These are phyloP conservation scores for Penicillium sp. DNA, from an alignment of 2,329 filamentous ascomycete species.

Conservation along the genomic window DNA sequence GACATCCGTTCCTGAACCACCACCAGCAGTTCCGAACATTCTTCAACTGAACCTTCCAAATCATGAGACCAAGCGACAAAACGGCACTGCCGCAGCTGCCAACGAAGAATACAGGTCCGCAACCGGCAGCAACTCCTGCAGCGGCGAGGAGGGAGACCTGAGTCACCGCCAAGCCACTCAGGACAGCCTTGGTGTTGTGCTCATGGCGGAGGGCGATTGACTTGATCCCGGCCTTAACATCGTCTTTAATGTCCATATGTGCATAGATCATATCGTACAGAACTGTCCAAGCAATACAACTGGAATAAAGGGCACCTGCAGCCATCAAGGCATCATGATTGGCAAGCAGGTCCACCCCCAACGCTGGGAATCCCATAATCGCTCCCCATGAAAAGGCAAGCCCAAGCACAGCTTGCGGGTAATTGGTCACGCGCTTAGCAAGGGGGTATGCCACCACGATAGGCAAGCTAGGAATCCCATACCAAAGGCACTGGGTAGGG, in stretches of 20 bases:
- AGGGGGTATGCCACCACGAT: slow-evolving; percentile 50
- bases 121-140: slow-evolving; percentile 48
- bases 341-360: slow-evolving; percentile 45
- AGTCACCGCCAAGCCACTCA: slow-evolving; percentile 39
- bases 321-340: slow-evolving; percentile 36
- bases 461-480: slow-evolving; percentile 43
- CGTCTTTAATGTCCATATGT: slow-evolving; percentile 52
- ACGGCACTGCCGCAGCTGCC: slow-evolving; percentile 58
- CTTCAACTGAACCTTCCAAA: slow-evolving; percentile 56
- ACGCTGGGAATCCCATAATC: slow-evolving; percentile 47
- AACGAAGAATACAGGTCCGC: slow-evolving; percentile 58
- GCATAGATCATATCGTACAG: slow-evolving; percentile 53
- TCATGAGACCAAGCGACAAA: slow-evolving; percentile 56
- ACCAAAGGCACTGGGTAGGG: slow-evolving; percentile 41
- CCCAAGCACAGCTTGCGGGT: slow-evolving; percentile 52
- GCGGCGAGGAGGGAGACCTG: slow-evolving; percentile 44
- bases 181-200: slow-evolving; percentile 44
- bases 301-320: slow-evolving; percentile 44
- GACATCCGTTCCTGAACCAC: slow-evolving; percentile 63
- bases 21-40: slow-evolving; percentile 60
- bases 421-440: slow-evolving; percentile 53
- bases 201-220: slow-evolving; percentile 50
- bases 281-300: slow-evolving; percentile 48
- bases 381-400: slow-evolving; percentile 52
- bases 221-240: slow-evolving; percentile 49